Conservation (phyloP, 176 grass and related monocot species). For the Oryza punctata region DNA sequence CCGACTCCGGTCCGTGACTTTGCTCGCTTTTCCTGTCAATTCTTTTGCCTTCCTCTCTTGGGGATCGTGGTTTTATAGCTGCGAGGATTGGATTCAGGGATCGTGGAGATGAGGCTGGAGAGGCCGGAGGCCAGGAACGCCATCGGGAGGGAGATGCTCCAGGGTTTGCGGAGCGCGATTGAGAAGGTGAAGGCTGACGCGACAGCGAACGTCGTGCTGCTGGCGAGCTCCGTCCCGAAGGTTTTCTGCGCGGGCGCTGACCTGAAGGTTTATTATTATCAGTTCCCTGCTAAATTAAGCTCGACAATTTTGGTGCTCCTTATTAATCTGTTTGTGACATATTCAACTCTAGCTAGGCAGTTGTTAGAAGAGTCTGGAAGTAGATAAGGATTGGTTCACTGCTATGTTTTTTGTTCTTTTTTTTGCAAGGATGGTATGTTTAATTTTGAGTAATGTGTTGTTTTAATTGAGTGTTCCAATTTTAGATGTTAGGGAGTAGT, state of each 20-base stretch:
- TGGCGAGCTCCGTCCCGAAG: conserved; percentile 74
- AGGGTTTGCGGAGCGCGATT: conserved; percentile 58
- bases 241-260: conserved; percentile 90
- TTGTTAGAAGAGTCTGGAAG: background rate
- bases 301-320: too few species aligned
- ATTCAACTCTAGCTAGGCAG: background rate
- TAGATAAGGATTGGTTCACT: background rate
- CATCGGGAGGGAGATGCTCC: conserved; percentile 88
- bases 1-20: conserved; percentile 59
- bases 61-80: background rate
- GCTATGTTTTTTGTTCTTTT: background rate
- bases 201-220: conserved; percentile 61
- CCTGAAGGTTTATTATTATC: conserved; percentile 87
- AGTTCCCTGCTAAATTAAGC: background rate
- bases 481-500: background rate
- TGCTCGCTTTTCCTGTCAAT: background rate
- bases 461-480: background rate
- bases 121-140: conserved; percentile 87
- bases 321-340: background rate
- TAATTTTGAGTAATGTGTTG: background rate
- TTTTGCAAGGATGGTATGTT: background rate
- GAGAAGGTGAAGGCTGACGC: conserved; percentile 60
- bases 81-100: conserved; percentile 46
- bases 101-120: conserved; percentile 79
- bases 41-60: background rate